Percentiles rank a stretch among this genome's conserved stretches.
Evolutionary conservation across 2,329 filamentous ascomycete genomes (phyloP).

Genomic region (Trichoderma aggressivum): DNA sequence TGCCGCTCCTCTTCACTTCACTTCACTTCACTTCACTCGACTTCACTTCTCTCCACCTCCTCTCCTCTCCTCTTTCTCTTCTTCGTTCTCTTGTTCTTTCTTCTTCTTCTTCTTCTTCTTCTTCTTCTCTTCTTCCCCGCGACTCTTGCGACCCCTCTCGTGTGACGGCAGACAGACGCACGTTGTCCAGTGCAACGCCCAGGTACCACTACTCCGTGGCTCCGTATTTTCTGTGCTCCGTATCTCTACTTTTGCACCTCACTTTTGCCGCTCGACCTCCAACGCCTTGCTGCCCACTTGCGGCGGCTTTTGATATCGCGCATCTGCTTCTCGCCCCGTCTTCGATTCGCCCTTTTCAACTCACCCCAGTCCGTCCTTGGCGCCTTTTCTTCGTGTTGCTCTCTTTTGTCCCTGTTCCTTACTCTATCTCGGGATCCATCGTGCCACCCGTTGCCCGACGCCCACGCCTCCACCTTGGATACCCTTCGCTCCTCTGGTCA

Average conservation of each 20-base stretch:
- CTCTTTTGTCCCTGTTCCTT: background rate
- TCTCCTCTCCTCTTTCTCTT: background rate
- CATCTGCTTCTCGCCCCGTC: slow-evolving; percentile 4
- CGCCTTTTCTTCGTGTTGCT: background rate
- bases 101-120: background rate
- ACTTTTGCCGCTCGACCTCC: background rate
- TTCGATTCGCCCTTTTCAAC: slow-evolving; percentile 8
- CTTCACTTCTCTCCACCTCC: background rate
- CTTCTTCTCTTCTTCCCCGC: background rate
- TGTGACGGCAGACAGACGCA: slow-evolving; percentile 8
- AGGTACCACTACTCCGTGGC: background rate
- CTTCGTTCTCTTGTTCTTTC: background rate
- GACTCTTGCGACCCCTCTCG: background rate
- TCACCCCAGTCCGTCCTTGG: slow-evolving; percentile 12
- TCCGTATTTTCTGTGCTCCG: slow-evolving; percentile 5
- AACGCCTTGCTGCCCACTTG: background rate
- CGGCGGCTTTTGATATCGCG: slow-evolving; percentile 10
- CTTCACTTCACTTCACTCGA: background rate
- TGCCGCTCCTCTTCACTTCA: background rate
- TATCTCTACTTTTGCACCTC: background rate
- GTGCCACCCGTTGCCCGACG: background rate
- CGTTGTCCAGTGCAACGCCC: background rate
- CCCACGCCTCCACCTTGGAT: background rate
- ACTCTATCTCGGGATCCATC: background rate
- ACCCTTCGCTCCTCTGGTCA: slow-evolving; percentile 3